These are phyloP conservation scores for Metschnikowia lachancei DNA, from an alignment of 805 yeast species.

Conservation along the genomic window DNA sequence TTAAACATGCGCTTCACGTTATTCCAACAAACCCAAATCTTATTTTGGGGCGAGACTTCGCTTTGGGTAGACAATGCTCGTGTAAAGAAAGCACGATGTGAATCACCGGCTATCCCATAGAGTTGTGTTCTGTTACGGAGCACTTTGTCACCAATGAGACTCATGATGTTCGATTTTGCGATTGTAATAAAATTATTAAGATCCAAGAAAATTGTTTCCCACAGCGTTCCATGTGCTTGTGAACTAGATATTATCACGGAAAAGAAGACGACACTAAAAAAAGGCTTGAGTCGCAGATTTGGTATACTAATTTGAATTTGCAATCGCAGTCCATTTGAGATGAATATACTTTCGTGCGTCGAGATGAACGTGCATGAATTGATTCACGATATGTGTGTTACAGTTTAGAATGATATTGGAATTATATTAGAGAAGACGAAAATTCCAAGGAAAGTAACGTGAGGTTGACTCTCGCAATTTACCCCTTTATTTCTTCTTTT, in stretches of 20 bases:
- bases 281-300: background rate
- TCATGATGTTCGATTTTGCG: background rate
- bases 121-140: conserved; percentile 13
- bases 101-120: conserved; percentile 2
- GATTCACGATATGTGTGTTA: background rate
- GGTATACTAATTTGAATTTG: background rate
- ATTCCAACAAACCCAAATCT: background rate
- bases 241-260: no score
- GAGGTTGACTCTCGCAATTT: no score
- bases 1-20: background rate
- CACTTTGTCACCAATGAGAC: conserved; percentile 16
- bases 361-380: background rate
- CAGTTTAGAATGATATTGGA: no score
- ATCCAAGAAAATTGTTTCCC: no score
- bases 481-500: no score
- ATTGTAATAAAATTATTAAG: no score
- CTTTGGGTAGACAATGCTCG: background rate
- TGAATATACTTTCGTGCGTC: background rate
- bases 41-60: background rate
- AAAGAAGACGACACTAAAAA: no score
- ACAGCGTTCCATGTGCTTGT: no score
- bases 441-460: no score
- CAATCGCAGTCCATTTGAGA: background rate
- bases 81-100: background rate
- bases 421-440: no score